These are phyloP conservation scores for Acacia confusa DNA, from an alignment of 306 rosid species.

Conservation along the genomic window DNA sequence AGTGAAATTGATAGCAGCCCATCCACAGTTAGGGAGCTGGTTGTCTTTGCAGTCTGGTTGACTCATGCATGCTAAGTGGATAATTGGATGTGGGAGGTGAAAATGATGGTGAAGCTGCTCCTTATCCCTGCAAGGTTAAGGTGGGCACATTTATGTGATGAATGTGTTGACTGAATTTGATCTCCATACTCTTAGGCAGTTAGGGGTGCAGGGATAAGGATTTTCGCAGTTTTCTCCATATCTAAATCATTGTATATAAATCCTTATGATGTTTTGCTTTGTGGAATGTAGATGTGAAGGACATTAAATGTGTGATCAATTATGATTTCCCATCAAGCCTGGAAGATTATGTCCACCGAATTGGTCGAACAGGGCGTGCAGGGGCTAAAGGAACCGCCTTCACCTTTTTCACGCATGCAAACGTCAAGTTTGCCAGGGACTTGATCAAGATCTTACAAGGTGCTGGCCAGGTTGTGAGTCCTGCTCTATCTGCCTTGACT, in stretches of 20 bases:
- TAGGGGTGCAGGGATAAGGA: slow-evolving; percentile 93
- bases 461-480: slow-evolving; percentile 77
- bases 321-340: slow-evolving; percentile 94
- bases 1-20: slow-evolving; percentile 61
- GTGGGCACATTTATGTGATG: slow-evolving; percentile 96
- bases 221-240: slow-evolving; percentile 63
- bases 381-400: slow-evolving; percentile 93
- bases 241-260: neutral
- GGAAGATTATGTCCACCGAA: slow-evolving; percentile 94
- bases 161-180: slow-evolving; percentile 91
- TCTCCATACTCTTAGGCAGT: slow-evolving; percentile 67
- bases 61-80: slow-evolving; percentile 75
- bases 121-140: slow-evolving; percentile 98
- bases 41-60: slow-evolving; percentile 90
- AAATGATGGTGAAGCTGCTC: slow-evolving; percentile 88
- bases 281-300: slow-evolving; percentile 88
- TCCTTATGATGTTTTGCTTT: slow-evolving; percentile 33
- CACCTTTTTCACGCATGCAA: slow-evolving; percentile 80
- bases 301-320: slow-evolving; percentile 91
- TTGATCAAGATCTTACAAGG: slow-evolving; percentile 80
- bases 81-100: slow-evolving; percentile 67
- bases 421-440: slow-evolving; percentile 70
- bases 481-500: slow-evolving; percentile 59
- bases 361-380: slow-evolving; percentile 98
- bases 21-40: slow-evolving; percentile 99